A percentile compares a stretch with the other conserved stretches of the same genome.
Evolutionary conservation across 768 basidiomycete species (phyloP).

Genomic region (Trametopsis cervina): DNA sequence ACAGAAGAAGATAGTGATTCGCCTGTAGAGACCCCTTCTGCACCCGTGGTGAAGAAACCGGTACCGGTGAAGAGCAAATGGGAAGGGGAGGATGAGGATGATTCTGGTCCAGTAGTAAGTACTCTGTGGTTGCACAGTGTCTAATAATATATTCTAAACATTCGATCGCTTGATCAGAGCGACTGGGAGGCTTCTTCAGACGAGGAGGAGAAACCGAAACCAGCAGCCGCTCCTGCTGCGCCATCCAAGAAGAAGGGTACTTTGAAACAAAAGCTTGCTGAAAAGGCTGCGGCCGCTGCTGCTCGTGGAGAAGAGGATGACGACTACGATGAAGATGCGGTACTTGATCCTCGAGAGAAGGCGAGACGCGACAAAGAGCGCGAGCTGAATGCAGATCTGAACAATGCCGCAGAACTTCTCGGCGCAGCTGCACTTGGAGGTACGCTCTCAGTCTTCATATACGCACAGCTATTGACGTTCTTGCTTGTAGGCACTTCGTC

Average conservation of each 20-base stretch:
- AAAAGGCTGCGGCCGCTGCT: constrained; percentile 79
- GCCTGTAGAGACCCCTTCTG: constrained; percentile 20
- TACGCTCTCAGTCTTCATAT: constrained; percentile 23
- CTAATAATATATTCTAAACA: too few species aligned
- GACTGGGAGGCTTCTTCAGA: constrained; percentile 90
- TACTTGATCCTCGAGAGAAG: constrained; percentile 75
- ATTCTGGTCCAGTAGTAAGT: constrained; percentile 70
- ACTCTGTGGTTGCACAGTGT: too few species aligned
- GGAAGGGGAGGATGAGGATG: constrained; percentile 91
- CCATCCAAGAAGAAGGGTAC: constrained; percentile 91
- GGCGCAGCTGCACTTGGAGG: constrained; percentile 65
- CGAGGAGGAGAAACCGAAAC: constrained; percentile 48
- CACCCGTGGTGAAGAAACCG: constrained; percentile 20
- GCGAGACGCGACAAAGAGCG: constrained; percentile 69
- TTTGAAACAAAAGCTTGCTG: constrained; percentile 85
- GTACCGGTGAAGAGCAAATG: constrained; percentile 52
- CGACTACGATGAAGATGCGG: constrained; percentile 54
- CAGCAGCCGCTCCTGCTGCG: constrained; percentile 36
- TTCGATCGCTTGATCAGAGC: constrained; percentile 43
- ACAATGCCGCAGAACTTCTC: constrained; percentile 75
- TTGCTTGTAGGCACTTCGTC: constrained; percentile 51
- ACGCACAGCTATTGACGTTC: background rate
- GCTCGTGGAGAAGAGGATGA: constrained; percentile 42
- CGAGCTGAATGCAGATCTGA: constrained; percentile 84
- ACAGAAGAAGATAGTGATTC: constrained; percentile 33